Evolutionary conservation across 1,139 yeast genomes (phyloP).

Genomic region (Starmera stellimalicola): DNA sequence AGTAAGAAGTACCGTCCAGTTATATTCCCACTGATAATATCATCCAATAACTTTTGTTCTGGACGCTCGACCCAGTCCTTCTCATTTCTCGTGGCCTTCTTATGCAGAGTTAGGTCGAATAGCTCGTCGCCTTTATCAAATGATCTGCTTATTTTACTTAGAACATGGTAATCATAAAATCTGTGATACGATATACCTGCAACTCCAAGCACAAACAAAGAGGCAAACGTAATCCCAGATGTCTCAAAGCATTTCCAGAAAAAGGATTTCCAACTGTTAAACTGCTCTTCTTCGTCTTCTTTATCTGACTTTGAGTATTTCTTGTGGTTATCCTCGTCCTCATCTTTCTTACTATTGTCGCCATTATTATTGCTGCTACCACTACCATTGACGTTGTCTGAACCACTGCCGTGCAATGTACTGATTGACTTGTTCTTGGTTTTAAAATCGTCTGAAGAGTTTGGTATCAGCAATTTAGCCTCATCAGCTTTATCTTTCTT

Average conservation of each 20-base stretch:
- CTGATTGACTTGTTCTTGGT: constrained; percentile 1
- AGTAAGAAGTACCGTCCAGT: constrained; percentile 63
- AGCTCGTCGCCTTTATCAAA: constrained; percentile 65
- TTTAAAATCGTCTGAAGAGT: constrained; percentile 12
- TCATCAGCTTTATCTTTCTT: constrained; percentile 8
- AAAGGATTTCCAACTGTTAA: constrained; percentile 19
- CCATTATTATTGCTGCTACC: constrained; percentile 5
- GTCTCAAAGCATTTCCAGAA: constrained; percentile 56
- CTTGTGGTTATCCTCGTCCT: constrained; percentile 8
- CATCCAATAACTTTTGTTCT: constrained; percentile 58
- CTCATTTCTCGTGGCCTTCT: constrained; percentile 21
- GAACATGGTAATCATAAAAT: constrained; percentile 49
- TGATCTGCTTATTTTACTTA: constrained; percentile 56
- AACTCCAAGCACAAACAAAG: constrained; percentile 57
- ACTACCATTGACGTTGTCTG: constrained; percentile 2
- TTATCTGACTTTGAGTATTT: constrained; percentile 1
- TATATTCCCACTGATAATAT: constrained; percentile 51
- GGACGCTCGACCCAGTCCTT: constrained; percentile 59
- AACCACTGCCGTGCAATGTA: constrained; percentile 1
- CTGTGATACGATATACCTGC: constrained; percentile 68
- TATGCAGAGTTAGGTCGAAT: constrained; percentile 46
- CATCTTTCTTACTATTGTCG: too few relatives aligned
- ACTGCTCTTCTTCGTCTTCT: constrained; percentile 2
- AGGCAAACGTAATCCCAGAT: constrained; percentile 67
- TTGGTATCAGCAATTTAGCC: constrained; percentile 12